Conservation (phyloP, 2,329 filamentous ascomycete species). For the Trichoderma sp. region DNA sequence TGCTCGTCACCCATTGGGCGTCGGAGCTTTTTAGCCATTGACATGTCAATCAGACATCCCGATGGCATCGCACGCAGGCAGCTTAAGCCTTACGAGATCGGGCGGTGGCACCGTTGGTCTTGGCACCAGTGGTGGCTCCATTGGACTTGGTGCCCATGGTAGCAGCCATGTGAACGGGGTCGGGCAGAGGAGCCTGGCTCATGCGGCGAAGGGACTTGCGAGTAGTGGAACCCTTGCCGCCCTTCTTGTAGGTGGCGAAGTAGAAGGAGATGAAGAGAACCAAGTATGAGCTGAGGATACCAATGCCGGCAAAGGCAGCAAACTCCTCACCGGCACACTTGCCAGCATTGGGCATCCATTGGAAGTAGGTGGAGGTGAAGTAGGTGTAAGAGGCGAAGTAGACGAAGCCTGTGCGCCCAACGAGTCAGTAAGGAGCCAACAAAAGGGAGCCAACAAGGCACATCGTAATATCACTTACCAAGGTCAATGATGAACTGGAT, state of each 20-base stretch:
- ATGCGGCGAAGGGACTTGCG: conserved; percentile 72
- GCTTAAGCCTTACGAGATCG: conserved; percentile 66
- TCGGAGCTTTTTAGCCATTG: not conserved
- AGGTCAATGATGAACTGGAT: conserved; percentile 96
- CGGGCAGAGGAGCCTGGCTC: conserved; percentile 68
- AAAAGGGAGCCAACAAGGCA: not conserved
- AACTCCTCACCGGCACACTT: conserved; percentile 95
- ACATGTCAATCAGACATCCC: not conserved
- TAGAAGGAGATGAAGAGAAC: conserved; percentile 99
- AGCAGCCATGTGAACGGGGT: conserved; percentile 59
- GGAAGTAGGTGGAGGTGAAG: conserved; percentile 89
- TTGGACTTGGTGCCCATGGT: conserved; percentile 50
- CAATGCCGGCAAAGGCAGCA: conserved; percentile 87
- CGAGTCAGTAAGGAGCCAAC: conserved; percentile 23
- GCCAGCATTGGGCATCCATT: conserved; percentile 77
- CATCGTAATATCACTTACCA: conserved; percentile 55
- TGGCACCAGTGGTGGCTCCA: conserved; percentile 53
- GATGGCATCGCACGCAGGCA: not conserved
- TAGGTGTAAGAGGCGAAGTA: conserved; percentile 99
- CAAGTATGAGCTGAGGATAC: conserved; percentile 89
- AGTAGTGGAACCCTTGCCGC: conserved; percentile 72
- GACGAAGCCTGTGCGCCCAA: conserved; percentile 71
- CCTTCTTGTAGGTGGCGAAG: conserved; percentile 91
- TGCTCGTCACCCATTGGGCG: not conserved
- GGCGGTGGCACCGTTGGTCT: conserved; percentile 59